These are phyloP conservation scores for Colletotrichum sp. DNA, from an alignment of 2,329 filamentous ascomycete genomes.

Conservation along the genomic window DNA sequence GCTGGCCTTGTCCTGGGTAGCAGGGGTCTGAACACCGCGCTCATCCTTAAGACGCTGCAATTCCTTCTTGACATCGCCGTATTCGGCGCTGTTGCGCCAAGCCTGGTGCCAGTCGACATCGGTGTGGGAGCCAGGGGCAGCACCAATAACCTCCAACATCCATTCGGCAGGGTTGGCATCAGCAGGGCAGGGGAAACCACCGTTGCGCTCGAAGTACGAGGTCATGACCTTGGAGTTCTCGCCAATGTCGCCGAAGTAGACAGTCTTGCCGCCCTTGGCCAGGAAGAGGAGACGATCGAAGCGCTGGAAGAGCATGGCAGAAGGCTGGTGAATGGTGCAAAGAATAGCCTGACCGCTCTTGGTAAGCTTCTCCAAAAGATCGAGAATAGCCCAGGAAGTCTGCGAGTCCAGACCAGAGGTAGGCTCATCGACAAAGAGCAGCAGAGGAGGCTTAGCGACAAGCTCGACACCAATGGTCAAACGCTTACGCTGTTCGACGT, in stretches of 20 bases:
- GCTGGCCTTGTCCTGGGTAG: slow-evolving; percentile 41
- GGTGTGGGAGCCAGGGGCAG: slow-evolving; percentile 66
- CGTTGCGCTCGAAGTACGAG: slow-evolving; percentile 77
- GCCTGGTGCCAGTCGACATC: slow-evolving; percentile 70
- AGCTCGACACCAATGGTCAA: slow-evolving; percentile 96
- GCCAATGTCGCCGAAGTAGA: slow-evolving; percentile 84
- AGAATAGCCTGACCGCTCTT: slow-evolving; percentile 90
- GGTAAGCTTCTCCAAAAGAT: slow-evolving; percentile 87
- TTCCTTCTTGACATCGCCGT: slow-evolving; percentile 59
- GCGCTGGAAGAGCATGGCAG: slow-evolving; percentile 90
- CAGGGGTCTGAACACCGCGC: slow-evolving; percentile 36
- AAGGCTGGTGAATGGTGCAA: slow-evolving; percentile 98
- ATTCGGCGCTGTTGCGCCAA: slow-evolving; percentile 66
- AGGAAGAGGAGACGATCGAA: slow-evolving; percentile 85
- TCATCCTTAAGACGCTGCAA: slow-evolving; percentile 60
- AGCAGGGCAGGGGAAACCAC: slow-evolving; percentile 66
- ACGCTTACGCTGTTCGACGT: slow-evolving; percentile 74
- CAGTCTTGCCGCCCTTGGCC: slow-evolving; percentile 75
- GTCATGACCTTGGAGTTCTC: slow-evolving; percentile 71
- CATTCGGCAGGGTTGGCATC: slow-evolving; percentile 83
- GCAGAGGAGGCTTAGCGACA: slow-evolving; percentile 85
- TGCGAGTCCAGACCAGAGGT: slow-evolving; percentile 94
- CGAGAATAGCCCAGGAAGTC: slow-evolving; percentile 90
- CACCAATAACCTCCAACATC: slow-evolving; percentile 71
- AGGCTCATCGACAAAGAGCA: slow-evolving; percentile 93